A percentile compares a stretch with the other conserved stretches of the same genome.
Conservation (phyloP, 2,329 filamentous ascomycete genomes). For the Fonsecaea pedrosoi region DNA sequence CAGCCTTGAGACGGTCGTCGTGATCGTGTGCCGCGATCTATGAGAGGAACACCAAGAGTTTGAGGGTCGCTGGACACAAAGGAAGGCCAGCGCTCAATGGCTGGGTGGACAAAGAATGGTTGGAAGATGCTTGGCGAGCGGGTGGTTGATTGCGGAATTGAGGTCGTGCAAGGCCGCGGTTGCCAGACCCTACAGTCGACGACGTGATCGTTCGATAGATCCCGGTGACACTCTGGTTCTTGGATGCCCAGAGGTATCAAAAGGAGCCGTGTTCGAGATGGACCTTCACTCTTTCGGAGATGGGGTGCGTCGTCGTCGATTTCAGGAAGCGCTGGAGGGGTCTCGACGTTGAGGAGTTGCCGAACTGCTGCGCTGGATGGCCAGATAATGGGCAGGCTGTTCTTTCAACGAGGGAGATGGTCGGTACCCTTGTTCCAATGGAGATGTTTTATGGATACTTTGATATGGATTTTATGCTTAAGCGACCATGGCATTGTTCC, state of each 20-base stretch:
- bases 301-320: not conserved
- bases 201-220: not conserved
- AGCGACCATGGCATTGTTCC: slow-evolving; percentile 30
- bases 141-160: not conserved
- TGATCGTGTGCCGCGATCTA: slow-evolving; percentile 23
- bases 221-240: not conserved
- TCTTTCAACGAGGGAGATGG: not conserved
- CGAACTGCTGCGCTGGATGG: slow-evolving; percentile 1
- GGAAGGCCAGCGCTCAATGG: slow-evolving; percentile 1
- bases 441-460: slow-evolving; percentile 9
- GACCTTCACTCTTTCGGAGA: slow-evolving; percentile 3
- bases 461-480: slow-evolving; percentile 18
- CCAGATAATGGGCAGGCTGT: not conserved
- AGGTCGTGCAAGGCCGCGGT: not conserved
- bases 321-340: slow-evolving; percentile 17
- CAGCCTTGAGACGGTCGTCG: slow-evolving; percentile 38
- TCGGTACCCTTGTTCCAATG: slow-evolving; percentile 6
- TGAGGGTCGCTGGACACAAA: slow-evolving; percentile 7
- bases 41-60: slow-evolving; percentile 17
- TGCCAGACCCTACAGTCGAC: not conserved
- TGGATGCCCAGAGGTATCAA: not conserved
- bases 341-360: slow-evolving; percentile 3
- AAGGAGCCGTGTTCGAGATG: not conserved
- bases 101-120: slow-evolving; percentile 9
- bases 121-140: slow-evolving; percentile 8